These are phyloP conservation scores for Corymbia calophylla DNA, from an alignment of 441 rosid genomes.

Conservation along the genomic window DNA sequence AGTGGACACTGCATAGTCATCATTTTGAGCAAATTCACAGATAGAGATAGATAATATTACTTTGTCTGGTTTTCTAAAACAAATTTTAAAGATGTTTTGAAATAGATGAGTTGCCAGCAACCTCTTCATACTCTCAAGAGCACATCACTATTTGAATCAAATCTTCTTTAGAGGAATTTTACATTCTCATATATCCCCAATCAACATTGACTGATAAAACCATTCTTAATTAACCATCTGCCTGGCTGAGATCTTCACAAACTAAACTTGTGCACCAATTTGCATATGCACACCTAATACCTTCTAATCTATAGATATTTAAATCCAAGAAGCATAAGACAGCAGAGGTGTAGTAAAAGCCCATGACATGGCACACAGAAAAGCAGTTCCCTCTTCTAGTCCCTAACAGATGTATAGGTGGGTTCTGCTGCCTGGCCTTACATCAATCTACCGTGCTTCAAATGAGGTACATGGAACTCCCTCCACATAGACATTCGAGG, in stretches of 20 bases:
- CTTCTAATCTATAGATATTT: background rate
- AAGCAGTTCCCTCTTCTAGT: background rate
- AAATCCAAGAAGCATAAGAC: background rate
- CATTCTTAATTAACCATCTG: background rate
- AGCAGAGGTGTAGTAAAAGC: background rate
- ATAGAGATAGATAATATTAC: background rate
- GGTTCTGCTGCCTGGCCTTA: background rate
- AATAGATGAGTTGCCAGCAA: background rate
- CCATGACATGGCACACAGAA: background rate
- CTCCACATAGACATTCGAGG: background rate
- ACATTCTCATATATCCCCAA: background rate
- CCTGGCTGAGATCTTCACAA: background rate
- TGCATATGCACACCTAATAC: background rate
- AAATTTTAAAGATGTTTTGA: background rate
- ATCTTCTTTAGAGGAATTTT: background rate
- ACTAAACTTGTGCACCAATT: background rate
- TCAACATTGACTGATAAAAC: background rate
- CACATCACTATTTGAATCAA: background rate
- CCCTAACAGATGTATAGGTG: background rate
- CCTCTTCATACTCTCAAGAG: background rate
- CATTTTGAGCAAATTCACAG: background rate
- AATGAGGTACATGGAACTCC: background rate
- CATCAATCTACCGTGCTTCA: background rate
- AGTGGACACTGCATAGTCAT: background rate
- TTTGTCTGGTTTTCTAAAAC: background rate